Evolutionary conservation across 306 rosid genomes (phyloP), one percentile per base, ranked within the genome.

Genomic region (Dalbergia cochinchinensis): DNA sequence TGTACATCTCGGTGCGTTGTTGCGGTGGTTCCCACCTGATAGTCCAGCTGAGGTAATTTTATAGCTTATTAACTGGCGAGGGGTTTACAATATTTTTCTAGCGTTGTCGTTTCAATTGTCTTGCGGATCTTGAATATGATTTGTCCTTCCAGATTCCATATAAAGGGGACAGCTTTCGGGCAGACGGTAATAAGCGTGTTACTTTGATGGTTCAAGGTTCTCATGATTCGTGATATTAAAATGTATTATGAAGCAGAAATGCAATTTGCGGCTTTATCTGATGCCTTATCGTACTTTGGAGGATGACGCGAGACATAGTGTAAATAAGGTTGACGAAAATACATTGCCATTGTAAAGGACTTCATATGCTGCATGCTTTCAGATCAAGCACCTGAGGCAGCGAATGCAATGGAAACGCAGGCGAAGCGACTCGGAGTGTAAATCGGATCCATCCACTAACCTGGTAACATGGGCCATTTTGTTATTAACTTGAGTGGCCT

Each of bases 11-110:
- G 99, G 98, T 11, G 92, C 88, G 11, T 82, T 88, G 82, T 66
- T 90, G 59, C 89, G 97, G 80, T 95, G 99, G 99, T 89, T 95
- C 81, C 87, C 97, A 51, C 91, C 92, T 16, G 97, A 95, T 45
- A 83, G 83, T 77, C 84, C 77, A 10, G 26, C 80, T n/a, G 98
- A 91, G 98, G 98, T 95, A 91, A 85, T 81, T 22, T 45, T 13
- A n/a, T 58, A 8, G 68, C 65, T 64, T 61, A 60, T 66, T 59
- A 69, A 81, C 48, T 14, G 50, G 7, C 20, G 11, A 51, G 48
- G 69, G 62, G 67, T n/a, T 54, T 73, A 47, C 31, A 58, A 71
- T 11, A 45, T 77, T 47, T 61, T 61, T 22, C n/a, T 26, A 55
- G 55, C 41, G 45, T 76, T 65, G 53, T 37, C 7, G 22, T 79